Evolutionary conservation across 306 rosid genomes (phyloP).

Genomic region (Corylus americana): DNA sequence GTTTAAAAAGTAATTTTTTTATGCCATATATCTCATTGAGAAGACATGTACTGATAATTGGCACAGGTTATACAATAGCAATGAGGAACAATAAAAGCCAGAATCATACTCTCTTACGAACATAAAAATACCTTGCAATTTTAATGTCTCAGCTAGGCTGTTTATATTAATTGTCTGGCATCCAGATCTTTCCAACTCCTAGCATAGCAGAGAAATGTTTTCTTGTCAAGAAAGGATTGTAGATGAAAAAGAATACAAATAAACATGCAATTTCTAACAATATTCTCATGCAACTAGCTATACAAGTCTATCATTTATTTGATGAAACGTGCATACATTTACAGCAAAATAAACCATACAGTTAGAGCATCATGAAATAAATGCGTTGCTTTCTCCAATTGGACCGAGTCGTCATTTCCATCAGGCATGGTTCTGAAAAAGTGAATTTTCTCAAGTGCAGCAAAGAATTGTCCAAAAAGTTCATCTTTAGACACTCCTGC

Average conservation of each 20-base stretch:
- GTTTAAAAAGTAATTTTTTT: neutral
- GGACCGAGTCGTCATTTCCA: slow-evolving; percentile 72
- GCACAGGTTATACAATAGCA: neutral
- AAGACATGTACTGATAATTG: neutral
- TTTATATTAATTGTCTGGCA: slow-evolving; percentile 45
- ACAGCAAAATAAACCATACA: slow-evolving; percentile 46
- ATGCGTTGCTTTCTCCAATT: slow-evolving; percentile 70
- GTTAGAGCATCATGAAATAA: slow-evolving; percentile 58
- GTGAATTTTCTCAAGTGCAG: slow-evolving; percentile 68
- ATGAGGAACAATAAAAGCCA: neutral
- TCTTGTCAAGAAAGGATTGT: slow-evolving; percentile 23
- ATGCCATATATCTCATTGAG: neutral
- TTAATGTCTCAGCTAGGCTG: slow-evolving; percentile 78
- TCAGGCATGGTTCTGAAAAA: slow-evolving; percentile 60
- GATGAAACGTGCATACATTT: slow-evolving; percentile 13
- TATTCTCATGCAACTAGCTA: neutral
- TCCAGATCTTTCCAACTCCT: slow-evolving; percentile 90
- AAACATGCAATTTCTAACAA: slow-evolving; percentile 2
- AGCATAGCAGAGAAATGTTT: slow-evolving; percentile 31
- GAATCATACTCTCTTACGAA: neutral
- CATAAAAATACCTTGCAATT: slow-evolving; percentile 68
- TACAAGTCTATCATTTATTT: slow-evolving; percentile 7
- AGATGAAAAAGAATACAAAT: slow-evolving; percentile 20
- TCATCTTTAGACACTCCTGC: slow-evolving; percentile 77
- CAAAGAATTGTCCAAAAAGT: slow-evolving; percentile 73